Base-by-base conservation (phyloP, 768 basidiomycete genomes). In the Clitopilus passeckerianus region DNA sequence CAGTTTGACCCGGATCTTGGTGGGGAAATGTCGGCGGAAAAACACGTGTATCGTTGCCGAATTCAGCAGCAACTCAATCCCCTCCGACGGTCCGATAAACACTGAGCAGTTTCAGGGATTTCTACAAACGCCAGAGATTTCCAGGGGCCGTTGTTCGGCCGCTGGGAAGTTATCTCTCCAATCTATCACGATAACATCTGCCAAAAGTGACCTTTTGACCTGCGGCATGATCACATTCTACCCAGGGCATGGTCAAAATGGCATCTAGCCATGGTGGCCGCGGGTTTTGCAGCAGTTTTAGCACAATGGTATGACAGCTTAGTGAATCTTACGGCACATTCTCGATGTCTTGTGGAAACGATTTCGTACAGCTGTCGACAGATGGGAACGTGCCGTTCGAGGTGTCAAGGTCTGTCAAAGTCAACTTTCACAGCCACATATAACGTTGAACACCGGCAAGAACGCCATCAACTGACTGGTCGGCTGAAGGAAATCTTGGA, bases 1-100 rank as follows among this genome's bases (percentile, higher is more conserved):
- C 46, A 50, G 16, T 50, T 50, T 50, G 50, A 61, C 57, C 34
- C 56, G 27, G 54, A 52, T 46, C 46, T 35, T 30, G 34, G 33
- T 18, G 61, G 63, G 57, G 18, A 50, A 59, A 54, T 35, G 33
- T 65, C 64, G 64, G 59, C 50, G 30, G 5, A 15, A 52, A 61
- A 63, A 60, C 61, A 65, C 62, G 56, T 59, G 60, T 43, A 41
- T 33, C 15, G 23, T 23, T 10, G 3, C n/a, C 37, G n/a, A n/a
- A 41, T 41, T 41, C 37, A 41, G 37, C 37, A 41, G 37, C 12
- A 12, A 18, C 7, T 50, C 20, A n/a, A n/a, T 50, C 5, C 22
- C n/a, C 20, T 50, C 20, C 46, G 20, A 23, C 46, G 22, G 46
- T 50, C 46, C 46, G 46, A 50, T 22, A 50, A 50, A 20, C 20